Percentiles rank a stretch among this genome's conserved stretches.
Conservation (phyloP, 768 basidiomycete genomes). For the Glaciozyma martinii region DNA sequence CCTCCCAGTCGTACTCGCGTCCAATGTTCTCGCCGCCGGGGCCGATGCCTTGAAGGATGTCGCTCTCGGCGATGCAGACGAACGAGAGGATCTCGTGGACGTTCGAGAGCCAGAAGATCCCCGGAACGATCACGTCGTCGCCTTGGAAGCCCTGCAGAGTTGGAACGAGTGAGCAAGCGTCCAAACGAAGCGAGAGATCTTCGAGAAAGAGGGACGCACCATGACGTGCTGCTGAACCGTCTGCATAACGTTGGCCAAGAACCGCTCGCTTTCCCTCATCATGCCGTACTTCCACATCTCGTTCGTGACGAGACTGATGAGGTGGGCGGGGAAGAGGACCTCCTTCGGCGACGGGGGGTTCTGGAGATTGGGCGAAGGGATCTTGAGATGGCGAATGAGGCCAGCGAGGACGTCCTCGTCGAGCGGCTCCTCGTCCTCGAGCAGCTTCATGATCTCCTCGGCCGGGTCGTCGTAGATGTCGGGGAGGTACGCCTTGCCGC, state of each 20-base stretch:
- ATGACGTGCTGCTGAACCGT: conserved; percentile 94
- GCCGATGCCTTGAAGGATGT: conserved; percentile 95
- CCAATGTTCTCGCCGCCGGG: conserved; percentile 88
- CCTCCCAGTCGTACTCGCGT: conserved; percentile 89
- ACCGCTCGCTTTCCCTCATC: conserved; percentile 91
- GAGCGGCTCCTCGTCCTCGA: conserved; percentile 79
- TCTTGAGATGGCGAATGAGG: conserved; percentile 81
- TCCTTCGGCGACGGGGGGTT: conserved; percentile 93
- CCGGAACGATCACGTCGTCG: conserved; percentile 91
- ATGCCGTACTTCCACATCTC: conserved; percentile 99
- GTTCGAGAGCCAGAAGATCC: conserved; percentile 99
- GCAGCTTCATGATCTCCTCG: conserved; percentile 87
- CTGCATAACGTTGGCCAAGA: conserved; percentile 98
- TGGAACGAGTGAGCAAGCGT: background rate
- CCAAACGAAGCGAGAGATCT: background rate
- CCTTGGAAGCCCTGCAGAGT: conserved; percentile 53
- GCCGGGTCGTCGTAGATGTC: conserved; percentile 74
- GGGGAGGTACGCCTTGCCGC: conserved; percentile 33
- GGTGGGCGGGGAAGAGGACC: conserved; percentile 95
- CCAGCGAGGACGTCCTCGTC: conserved; percentile 91
- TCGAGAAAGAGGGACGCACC: conserved; percentile 52
- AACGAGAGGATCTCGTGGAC: conserved; percentile 99
- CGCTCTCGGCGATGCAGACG: conserved; percentile 96
- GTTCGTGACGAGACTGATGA: conserved; percentile 95
- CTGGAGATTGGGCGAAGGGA: conserved; percentile 77